Percentiles rank a stretch among this genome's conserved stretches.
These are phyloP conservation scores for Fusarium sp. DNA, from an alignment of 2,329 filamentous ascomycete genomes.

Conservation along the genomic window DNA sequence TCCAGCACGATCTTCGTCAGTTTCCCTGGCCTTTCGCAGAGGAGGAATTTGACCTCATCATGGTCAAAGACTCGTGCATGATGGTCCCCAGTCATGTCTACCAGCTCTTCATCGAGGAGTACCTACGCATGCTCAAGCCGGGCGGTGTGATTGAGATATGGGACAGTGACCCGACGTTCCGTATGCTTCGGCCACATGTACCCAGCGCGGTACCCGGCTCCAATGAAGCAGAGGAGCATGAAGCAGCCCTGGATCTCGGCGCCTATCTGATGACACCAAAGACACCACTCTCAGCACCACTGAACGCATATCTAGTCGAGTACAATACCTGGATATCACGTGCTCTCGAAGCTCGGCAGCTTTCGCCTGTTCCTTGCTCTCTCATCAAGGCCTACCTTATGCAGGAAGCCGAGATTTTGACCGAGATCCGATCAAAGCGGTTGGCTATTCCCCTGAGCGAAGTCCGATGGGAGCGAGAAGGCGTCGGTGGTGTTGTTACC, in stretches of 20 bases:
- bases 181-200: slow-evolving; percentile 84
- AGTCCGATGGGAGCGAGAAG: slow-evolving; percentile 87
- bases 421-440: slow-evolving; percentile 77
- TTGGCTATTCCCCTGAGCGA: slow-evolving; percentile 90
- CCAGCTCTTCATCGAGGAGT: slow-evolving; percentile 73
- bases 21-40: slow-evolving; percentile 82
- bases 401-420: slow-evolving; percentile 81
- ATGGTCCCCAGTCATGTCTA: slow-evolving; percentile 70
- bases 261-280: slow-evolving; percentile 87
- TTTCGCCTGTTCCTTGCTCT: slow-evolving; percentile 83
- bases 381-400: slow-evolving; percentile 80
- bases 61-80: slow-evolving; percentile 86
- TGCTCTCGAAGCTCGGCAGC: slow-evolving; percentile 76
- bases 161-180: slow-evolving; percentile 88
- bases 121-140: slow-evolving; percentile 79
- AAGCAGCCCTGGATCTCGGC: slow-evolving; percentile 76
- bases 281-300: slow-evolving; percentile 82
- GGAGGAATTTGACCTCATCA: slow-evolving; percentile 87
- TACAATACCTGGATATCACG: slow-evolving; percentile 87
- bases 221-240: slow-evolving; percentile 65
- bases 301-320: slow-evolving; percentile 85
- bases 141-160: slow-evolving; percentile 88
- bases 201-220: slow-evolving; percentile 58
- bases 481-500: slow-evolving; percentile 71
- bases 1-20: slow-evolving; percentile 86